These are phyloP conservation scores for Monilinia laxa DNA, from an alignment of 2,329 filamentous ascomycete genomes.

Conservation along the genomic window DNA sequence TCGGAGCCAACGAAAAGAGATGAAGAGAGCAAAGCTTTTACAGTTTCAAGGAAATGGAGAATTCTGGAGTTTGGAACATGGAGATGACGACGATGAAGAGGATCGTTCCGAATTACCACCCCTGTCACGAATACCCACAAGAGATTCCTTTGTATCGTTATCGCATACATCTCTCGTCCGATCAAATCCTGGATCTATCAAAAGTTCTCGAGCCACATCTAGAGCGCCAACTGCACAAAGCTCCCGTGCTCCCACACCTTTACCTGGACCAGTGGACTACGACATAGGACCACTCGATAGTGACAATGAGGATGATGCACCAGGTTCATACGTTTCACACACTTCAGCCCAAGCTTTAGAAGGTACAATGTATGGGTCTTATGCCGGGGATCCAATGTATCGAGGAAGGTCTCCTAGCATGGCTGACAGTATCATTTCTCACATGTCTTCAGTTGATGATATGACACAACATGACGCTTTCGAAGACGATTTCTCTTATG, in stretches of 20 bases:
- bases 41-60: slow-evolving; percentile 55
- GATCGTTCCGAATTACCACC: slow-evolving; percentile 37
- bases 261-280: slow-evolving; percentile 40
- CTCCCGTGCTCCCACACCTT: slow-evolving; percentile 41
- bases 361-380: slow-evolving; percentile 74
- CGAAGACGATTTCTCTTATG: slow-evolving; percentile 87
- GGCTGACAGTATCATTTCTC: slow-evolving; percentile 71
- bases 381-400: slow-evolving; percentile 55
- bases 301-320: slow-evolving; percentile 56
- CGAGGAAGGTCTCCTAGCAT: slow-evolving; percentile 76
- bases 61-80: slow-evolving; percentile 84
- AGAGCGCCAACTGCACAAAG: slow-evolving; percentile 34
- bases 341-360: slow-evolving; percentile 59
- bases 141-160: slow-evolving; percentile 31
- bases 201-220: slow-evolving; percentile 25
- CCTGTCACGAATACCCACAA: slow-evolving; percentile 35
- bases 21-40: slow-evolving; percentile 56
- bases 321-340: slow-evolving; percentile 51
- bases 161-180: slow-evolving; percentile 29
- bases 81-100: slow-evolving; percentile 51
- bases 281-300: slow-evolving; percentile 42
- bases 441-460: slow-evolving; percentile 65
- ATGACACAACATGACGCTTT: slow-evolving; percentile 61
- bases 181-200: slow-evolving; percentile 35
- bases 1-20: slow-evolving; percentile 56